Percentiles rank a stretch among this genome's conserved stretches.
These are phyloP conservation scores for Lepiota brunneoincarnata DNA, from an alignment of 768 basidiomycete species.

Conservation along the genomic window DNA sequence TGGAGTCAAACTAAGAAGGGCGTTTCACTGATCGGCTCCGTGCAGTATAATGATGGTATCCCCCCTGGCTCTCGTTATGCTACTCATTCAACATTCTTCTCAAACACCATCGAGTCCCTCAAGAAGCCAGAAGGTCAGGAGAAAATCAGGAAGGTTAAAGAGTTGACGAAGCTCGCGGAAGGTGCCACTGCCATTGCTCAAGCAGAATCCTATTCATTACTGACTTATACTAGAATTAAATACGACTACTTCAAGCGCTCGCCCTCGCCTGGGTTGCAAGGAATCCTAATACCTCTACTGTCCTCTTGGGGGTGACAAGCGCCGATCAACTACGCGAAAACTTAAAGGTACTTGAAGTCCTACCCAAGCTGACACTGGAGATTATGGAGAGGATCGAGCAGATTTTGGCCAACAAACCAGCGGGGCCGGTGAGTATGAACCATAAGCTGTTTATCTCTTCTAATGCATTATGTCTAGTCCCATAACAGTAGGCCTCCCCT, in stretches of 20 bases:
- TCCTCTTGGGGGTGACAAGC: conserved; percentile 66
- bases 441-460: background rate
- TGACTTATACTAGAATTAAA: conserved; percentile 43
- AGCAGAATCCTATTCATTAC: background rate
- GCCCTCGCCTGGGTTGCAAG: conserved; percentile 75
- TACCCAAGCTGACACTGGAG: conserved; percentile 69
- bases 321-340: conserved; percentile 65
- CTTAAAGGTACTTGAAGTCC: conserved; percentile 66
- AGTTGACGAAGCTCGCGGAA: conserved; percentile 63
- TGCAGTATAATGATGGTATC: conserved; percentile 70
- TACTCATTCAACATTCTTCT: conserved; percentile 51
- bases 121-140: conserved; percentile 57
- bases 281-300: conserved; percentile 63
- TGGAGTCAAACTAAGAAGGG: background rate
- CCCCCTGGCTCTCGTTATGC: conserved; percentile 72
- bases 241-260: conserved; percentile 57
- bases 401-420: conserved; percentile 56
- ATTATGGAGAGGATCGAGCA: conserved; percentile 65
- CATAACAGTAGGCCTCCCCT: conserved; percentile 3
- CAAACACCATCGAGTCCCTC: conserved; percentile 50
- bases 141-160: conserved; percentile 68
- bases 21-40: background rate
- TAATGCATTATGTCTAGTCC: background rate
- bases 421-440: conserved; percentile 30
- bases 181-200: conserved; percentile 25